Evolutionary conservation across 805 yeast genomes (phyloP).

Genomic region (Yarrowia phangngaensis): DNA sequence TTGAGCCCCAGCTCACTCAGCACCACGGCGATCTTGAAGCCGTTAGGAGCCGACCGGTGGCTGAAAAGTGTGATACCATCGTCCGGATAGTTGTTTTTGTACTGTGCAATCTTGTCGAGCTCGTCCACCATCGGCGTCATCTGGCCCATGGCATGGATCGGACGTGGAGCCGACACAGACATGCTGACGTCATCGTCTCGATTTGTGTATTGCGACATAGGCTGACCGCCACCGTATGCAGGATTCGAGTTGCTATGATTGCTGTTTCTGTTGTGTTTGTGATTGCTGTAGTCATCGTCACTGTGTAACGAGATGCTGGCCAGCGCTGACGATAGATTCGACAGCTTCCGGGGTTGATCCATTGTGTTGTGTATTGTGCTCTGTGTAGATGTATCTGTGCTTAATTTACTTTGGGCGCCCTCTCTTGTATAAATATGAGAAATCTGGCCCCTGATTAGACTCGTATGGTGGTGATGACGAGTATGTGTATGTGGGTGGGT

Average conservation of each 20-base stretch:
- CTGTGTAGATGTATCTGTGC: background rate
- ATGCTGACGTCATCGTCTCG: conserved; percentile 24
- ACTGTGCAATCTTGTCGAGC: conserved; percentile 44
- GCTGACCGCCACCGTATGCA: conserved; percentile 17
- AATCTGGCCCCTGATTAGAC: too few species aligned
- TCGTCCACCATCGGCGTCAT: conserved; percentile 5
- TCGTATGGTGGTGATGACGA: too few species aligned
- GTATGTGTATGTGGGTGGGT: too few species aligned
- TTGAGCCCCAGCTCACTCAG: conserved; percentile 75
- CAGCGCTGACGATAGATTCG: conserved; percentile 37
- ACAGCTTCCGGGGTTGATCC: conserved; percentile 32
- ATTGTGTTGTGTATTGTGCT: background rate
- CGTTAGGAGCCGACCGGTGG: conserved; percentile 87
- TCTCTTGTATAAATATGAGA: too few species aligned
- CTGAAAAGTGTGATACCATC: conserved; percentile 80
- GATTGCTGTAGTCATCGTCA: conserved; percentile 14
- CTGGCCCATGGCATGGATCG: conserved; percentile 14
- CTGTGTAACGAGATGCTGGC: conserved; percentile 34
- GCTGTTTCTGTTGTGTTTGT: background rate
- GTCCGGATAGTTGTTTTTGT: conserved; percentile 70
- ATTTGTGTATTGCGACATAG: conserved; percentile 4
- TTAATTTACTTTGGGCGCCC: background rate
- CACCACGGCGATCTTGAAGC: conserved; percentile 90
- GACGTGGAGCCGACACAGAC: conserved; percentile 19
- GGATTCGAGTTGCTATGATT: conserved; percentile 7